phyloP scores from a whole-genome alignment of 2,329 filamentous ascomycete genomes.

The Lachnum nothofagi region DNA sequence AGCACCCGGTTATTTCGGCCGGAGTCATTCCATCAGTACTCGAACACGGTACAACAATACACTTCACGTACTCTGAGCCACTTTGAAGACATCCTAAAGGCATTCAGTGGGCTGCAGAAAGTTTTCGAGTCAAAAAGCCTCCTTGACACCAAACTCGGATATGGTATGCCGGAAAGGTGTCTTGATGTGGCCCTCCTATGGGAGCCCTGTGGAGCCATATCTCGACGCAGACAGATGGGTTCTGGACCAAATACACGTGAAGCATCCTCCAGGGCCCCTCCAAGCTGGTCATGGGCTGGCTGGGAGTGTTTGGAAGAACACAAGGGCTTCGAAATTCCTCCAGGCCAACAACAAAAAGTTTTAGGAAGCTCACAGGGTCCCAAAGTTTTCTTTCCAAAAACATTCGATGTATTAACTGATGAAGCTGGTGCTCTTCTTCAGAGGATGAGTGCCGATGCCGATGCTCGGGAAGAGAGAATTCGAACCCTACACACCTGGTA shows the following conservation, averaged over 20 bases:
- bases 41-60: conserved; percentile 42
- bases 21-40: conserved; percentile 44
- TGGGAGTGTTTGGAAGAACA: too few species aligned
- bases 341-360: too few species aligned
- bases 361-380: not conserved
- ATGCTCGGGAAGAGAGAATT: not conserved
- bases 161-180: conserved; percentile 44
- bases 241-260: not conserved
- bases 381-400: not conserved
- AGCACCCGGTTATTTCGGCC: conserved; percentile 28
- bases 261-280: not conserved
- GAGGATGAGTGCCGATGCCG: not conserved
- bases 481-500: not conserved
- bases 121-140: conserved; percentile 38
- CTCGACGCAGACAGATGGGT: conserved; percentile 29
- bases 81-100: conserved; percentile 40
- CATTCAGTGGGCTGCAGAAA: conserved; percentile 41
- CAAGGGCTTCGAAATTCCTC: too few species aligned
- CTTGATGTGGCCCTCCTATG: conserved; percentile 42
- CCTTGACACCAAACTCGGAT: conserved; percentile 38
- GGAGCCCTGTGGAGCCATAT: conserved; percentile 41
- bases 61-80: conserved; percentile 37
- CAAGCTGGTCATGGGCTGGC: conserved; percentile 1
- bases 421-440: not conserved
- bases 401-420: not conserved